These are phyloP conservation scores for Lasiodiplodia hormozganensis DNA, from an alignment of 2,329 filamentous ascomycete genomes.

Conservation along the genomic window DNA sequence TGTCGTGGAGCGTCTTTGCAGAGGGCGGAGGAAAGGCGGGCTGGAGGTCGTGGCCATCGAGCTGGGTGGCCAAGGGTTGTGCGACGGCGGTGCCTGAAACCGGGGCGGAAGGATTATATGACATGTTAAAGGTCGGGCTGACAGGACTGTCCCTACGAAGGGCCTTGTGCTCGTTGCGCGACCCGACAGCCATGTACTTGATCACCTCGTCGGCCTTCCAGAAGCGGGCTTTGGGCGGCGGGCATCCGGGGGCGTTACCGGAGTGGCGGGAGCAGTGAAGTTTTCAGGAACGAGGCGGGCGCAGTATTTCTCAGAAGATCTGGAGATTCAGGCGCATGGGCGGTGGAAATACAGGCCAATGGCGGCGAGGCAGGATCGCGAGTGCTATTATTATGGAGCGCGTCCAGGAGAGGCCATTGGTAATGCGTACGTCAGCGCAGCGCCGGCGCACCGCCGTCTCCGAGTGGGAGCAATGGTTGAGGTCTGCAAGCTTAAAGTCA, in stretches of 20 bases:
- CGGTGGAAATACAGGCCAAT: constrained; percentile 4
- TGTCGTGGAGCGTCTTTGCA: constrained; percentile 42
- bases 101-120: constrained; percentile 42
- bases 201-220: constrained; percentile 16
- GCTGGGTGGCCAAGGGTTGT: constrained; percentile 22
- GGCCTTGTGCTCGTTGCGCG: constrained; percentile 38
- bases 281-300: constrained; percentile 25
- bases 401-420: constrained; percentile 24
- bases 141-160: constrained; percentile 43
- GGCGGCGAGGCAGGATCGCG: constrained; percentile 14
- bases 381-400: constrained; percentile 18
- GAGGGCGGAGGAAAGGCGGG: constrained; percentile 29
- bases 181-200: constrained; percentile 47
- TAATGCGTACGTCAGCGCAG: constrained; percentile 29
- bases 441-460: constrained; percentile 20
- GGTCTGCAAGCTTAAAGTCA: constrained; percentile 25
- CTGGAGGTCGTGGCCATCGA: constrained; percentile 19
- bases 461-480: constrained; percentile 19
- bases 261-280: constrained; percentile 13
- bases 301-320: constrained; percentile 10
- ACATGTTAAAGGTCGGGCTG: constrained; percentile 38
- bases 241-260: constrained; percentile 22
- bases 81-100: constrained; percentile 38
- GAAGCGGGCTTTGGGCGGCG: constrained; percentile 8
- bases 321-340: constrained; percentile 27